A percentile compares a stretch with the other conserved stretches of the same genome.
Conservation (phyloP, 495 filamentous ascomycete species). For the Evansstolkia leycettana region DNA sequence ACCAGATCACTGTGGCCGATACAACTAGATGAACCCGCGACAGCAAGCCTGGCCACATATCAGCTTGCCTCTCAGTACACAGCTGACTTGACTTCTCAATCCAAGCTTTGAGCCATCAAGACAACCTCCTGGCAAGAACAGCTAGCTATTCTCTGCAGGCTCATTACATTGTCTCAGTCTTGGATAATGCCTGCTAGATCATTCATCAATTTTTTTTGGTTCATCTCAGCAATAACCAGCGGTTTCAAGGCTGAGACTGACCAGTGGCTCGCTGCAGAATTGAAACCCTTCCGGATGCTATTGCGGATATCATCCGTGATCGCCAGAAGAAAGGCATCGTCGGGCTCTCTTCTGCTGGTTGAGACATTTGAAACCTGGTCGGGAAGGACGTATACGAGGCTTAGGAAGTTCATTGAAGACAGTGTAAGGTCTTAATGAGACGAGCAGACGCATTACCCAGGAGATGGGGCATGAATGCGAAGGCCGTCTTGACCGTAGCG, state of each 20-base stretch:
- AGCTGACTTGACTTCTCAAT: not conserved
- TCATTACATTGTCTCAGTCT: constrained; percentile 25
- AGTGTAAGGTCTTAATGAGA: constrained; percentile 31
- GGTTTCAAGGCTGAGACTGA: constrained; percentile 29
- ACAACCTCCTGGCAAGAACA: constrained; percentile 32
- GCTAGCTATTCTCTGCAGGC: constrained; percentile 16
- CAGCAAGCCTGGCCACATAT: too few species aligned
- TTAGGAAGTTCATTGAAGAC: constrained; percentile 24
- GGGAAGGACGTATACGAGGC: constrained; percentile 21
- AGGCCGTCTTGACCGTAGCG: constrained; percentile 35
- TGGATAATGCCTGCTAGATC: constrained; percentile 22
- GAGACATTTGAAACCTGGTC: constrained; percentile 38
- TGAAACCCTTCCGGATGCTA: constrained; percentile 8
- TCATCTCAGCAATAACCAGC: constrained; percentile 19
- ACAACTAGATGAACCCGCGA: too few species aligned
- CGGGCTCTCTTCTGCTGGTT: constrained; percentile 35
- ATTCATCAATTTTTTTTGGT: constrained; percentile 2
- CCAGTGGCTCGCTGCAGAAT: constrained; percentile 28
- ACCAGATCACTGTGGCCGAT: too few species aligned
- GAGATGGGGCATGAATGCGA: constrained; percentile 26
- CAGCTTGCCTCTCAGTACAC: too few species aligned
- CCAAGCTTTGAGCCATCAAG: constrained; percentile 33
- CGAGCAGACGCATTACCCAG: constrained; percentile 27
- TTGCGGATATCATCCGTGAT: constrained; percentile 9
- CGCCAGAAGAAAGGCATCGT: constrained; percentile 25